Base-by-base conservation (phyloP, 495 filamentous ascomycete genomes). In the Chlorociboria aeruginascens region DNA sequence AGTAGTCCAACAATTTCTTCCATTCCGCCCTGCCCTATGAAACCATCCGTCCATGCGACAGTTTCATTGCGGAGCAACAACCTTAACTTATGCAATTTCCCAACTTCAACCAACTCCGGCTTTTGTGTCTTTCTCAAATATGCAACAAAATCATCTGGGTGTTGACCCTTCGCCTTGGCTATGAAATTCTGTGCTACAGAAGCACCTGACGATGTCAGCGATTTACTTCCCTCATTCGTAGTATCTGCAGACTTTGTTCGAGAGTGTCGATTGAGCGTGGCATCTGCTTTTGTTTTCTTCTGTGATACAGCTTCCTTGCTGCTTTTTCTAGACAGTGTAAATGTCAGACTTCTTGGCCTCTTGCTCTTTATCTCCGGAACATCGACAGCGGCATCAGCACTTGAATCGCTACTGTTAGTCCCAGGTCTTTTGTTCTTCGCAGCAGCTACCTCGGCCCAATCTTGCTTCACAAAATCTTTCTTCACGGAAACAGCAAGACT, bases 41-140 rank as follows among this genome's bases (percentile, higher is more conserved):
- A 98, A 7, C 76, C 72, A 55, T 97, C 86, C 1, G 93, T 90
- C 93, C 93, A 98, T 13, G 79, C 77, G 2, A 98, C 83, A 3
- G 88, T 92, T 68, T 98, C 92, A 59, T 96, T 96, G 7, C 92
- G 83, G 32, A 97, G 71, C 9, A 97, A 70, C 40, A 95, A 71
- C 6, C 90, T 81, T 16, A 98, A 74, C 63, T 98, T 98, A 63
- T 98, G 93, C 9, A 98, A 63, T 52, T 85, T 86, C 8, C 89
- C 87, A n/a, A 96, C 84, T 58, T 97, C 90, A 2, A 96, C 78
- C 45, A 78, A 67, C 58, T 93, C 76, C 1, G 88, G 87, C 61
- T 84, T 78, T 50, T 78, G 80, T 32, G 84, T 79, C 63, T 85
- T 84, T 48, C 75, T 70, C 55, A 95, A 60, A 61, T 94, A 94